Percentiles rank a stretch among this genome's conserved stretches.
These are phyloP conservation scores for Xylaria bambusicola DNA, from an alignment of 495 filamentous ascomycete species.

Conservation along the genomic window DNA sequence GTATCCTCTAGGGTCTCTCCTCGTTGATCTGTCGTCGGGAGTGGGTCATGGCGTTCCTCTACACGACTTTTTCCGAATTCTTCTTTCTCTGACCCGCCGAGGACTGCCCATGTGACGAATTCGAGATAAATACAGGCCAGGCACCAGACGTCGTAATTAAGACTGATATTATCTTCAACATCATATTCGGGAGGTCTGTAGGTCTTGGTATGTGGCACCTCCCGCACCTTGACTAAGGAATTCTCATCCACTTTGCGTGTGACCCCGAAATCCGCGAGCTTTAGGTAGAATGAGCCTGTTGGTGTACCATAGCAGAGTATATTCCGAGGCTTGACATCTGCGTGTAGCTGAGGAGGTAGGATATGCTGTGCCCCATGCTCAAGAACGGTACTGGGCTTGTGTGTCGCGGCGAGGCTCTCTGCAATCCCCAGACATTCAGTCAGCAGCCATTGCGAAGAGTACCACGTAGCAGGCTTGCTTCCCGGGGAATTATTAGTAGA, in stretches of 20 bases:
- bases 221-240: constrained; percentile 6
- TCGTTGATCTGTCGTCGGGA: too few species aligned
- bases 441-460: constrained; percentile 7
- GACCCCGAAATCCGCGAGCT: constrained; percentile 31
- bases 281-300: constrained; percentile 14
- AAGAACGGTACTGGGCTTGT: not conserved
- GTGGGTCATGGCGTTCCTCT: too few species aligned
- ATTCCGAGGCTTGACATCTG: constrained; percentile 34
- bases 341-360: constrained; percentile 18
- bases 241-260: constrained; percentile 20
- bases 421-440: not conserved
- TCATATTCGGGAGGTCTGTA: constrained; percentile 45
- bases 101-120: constrained; percentile 30
- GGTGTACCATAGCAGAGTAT: constrained; percentile 25
- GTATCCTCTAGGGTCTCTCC: not conserved
- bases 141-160: constrained; percentile 45
- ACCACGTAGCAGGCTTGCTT: not conserved
- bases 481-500: not conserved
- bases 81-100: constrained; percentile 6
- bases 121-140: constrained; percentile 50
- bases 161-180: constrained; percentile 23
- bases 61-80: constrained; percentile 1
- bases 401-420: constrained; percentile 1
- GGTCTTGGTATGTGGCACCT: constrained; percentile 23
- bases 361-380: not conserved